Base-by-base conservation (phyloP, 2,329 filamentous ascomycete species). In the Hymenoscyphus fraxineus region DNA sequence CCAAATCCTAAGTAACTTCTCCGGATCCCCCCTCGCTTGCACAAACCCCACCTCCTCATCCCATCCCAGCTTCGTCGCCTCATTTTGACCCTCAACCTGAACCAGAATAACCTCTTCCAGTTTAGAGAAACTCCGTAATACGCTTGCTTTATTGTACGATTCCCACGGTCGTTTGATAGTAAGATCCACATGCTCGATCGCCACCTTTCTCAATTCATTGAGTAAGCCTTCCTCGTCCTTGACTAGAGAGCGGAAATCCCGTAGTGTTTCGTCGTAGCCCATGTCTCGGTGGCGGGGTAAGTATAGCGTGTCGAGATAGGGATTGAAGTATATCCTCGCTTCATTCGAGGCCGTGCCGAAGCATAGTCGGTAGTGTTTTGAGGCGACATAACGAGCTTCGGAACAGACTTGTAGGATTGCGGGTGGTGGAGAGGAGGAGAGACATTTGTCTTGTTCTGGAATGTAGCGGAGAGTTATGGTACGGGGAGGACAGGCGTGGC, bases 101-200 rank as follows among this genome's bases (percentile, higher is more conserved):
- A 75, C 72, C 0, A 75, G 55, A 9, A 68, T 61, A 7, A 75
- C 64, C 55, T 73, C 66, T 32, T 71, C 64, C 5, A 75, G 57
- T 0, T 74, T 70, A 1, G 75, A 75, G 59, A 81, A 82, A 61
- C 76, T 77, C 57, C 78, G 73, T 61, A 82, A 76, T 54, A 82
- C 71, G 31, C 76, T 76, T 39, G 80, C 79, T 73, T 82, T 82
- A 73, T 80, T 81, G 73, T 82, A 83, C 12, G 78, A 78, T 74
- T 83, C 81, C 81, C 81, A 82, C 16, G 80, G 80, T 41, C 79
- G 73, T 59, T 80, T 78, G 60, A 81, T 75, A 40, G 77, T 73
- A 16, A 77, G 73, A 35, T 75, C 75, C 40, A 82, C 79, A 63
- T 81, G 78, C 69, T 83, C 81, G 58, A 83, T 75, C 2, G 80